A percentile compares a stretch with the other conserved stretches of the same genome.
Evolutionary conservation across 352 stramenopile species (phyloP).

Genomic region (Globisporangium solare): DNA sequence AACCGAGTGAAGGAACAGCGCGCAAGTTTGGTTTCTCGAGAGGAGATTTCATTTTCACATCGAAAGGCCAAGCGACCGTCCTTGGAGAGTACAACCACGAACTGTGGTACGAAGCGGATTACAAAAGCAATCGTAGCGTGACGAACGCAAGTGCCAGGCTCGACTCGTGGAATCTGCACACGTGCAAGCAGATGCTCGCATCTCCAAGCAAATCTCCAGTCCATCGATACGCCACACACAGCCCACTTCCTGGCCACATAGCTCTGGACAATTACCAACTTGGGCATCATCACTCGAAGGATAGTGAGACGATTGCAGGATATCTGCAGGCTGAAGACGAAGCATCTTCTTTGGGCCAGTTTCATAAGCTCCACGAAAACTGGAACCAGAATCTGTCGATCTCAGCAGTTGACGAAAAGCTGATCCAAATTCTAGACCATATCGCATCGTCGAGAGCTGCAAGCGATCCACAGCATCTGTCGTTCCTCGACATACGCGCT

Average conservation of each 20-base stretch:
- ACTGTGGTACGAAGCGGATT: constrained; percentile 60
- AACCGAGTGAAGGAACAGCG: constrained; percentile 21
- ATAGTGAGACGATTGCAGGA: background rate
- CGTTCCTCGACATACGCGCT: constrained; percentile 27
- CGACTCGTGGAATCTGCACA: constrained; percentile 42
- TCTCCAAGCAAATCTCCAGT: constrained; percentile 42
- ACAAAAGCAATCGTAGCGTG: background rate
- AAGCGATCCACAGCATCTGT: constrained; percentile 17
- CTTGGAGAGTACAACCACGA: constrained; percentile 57
- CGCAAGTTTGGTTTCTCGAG: constrained; percentile 34
- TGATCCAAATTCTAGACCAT: constrained; percentile 24
- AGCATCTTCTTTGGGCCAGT: background rate
- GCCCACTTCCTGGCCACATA: background rate
- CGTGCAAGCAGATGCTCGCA: constrained; percentile 39
- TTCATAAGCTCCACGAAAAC: background rate
- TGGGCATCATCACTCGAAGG: background rate
- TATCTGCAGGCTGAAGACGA: background rate
- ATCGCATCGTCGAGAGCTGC: constrained; percentile 19
- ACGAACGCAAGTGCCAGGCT: constrained; percentile 6
- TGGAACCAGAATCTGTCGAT: background rate
- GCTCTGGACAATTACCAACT: background rate
- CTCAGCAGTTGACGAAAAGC: constrained; percentile 15
- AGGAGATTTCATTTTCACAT: constrained; percentile 58
- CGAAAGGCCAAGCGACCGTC: constrained; percentile 51
- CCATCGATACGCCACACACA: constrained; percentile 21